Conservation (phyloP, 768 basidiomycete species). For the Lentinula detonsa region DNA sequence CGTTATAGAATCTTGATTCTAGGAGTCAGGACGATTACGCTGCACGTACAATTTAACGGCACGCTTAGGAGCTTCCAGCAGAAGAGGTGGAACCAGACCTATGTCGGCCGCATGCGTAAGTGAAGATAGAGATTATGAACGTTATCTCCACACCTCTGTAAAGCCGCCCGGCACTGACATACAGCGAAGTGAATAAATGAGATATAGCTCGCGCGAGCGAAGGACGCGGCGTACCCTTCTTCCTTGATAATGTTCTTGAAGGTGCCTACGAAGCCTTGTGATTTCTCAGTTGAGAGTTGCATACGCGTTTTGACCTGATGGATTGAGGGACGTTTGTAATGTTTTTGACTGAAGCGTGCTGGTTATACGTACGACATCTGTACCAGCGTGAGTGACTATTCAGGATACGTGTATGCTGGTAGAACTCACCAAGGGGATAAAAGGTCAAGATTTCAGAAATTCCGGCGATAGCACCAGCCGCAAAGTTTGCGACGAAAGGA, state of each 20-base stretch:
- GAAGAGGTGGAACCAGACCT: conserved; percentile 92
- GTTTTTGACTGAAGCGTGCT: conserved; percentile 1
- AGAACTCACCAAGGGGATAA: conserved; percentile 70
- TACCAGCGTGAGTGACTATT: neutral
- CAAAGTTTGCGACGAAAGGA: conserved; percentile 85
- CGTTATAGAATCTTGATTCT: conserved; percentile 3
- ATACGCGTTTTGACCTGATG: conserved; percentile 93
- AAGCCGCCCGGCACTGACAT: conserved; percentile 62
- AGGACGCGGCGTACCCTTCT: conserved; percentile 67
- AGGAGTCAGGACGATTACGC: neutral
- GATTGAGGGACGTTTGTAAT: conserved; percentile 4
- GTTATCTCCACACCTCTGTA: conserved; percentile 63
- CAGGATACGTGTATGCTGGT: neutral
- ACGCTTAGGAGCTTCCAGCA: conserved; percentile 96
- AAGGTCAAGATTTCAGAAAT: conserved; percentile 80
- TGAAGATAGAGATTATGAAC: neutral
- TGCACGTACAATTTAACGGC: conserved; percentile 84
- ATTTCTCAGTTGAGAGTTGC: conserved; percentile 89
- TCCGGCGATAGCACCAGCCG: conserved; percentile 95
- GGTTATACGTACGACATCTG: conserved; percentile 75
- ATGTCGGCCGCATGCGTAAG: neutral
- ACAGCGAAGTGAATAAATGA: conserved; percentile 21
- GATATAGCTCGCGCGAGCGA: conserved; percentile 13
- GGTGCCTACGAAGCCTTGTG: conserved; percentile 74
- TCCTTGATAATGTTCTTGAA: conserved; percentile 78